phyloP scores from a whole-genome alignment of 225 moss, liverwort and hornwort species.

The Pseudisothecium myosuroides region DNA sequence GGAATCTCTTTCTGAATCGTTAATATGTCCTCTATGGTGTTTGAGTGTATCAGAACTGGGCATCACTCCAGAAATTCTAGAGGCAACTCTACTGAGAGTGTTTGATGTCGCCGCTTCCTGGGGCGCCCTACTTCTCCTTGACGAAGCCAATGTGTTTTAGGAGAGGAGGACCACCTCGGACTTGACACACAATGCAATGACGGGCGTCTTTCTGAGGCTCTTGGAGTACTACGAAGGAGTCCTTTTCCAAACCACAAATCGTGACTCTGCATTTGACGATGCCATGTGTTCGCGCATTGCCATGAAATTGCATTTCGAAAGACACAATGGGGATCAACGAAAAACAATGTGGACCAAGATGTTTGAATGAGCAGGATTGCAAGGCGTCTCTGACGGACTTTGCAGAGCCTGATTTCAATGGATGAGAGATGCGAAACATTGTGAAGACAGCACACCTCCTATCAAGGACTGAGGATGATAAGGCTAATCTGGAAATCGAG shows the following conservation, averaged over 20 bases:
- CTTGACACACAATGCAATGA: constrained; percentile 9
- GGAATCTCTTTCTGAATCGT: constrained; percentile 18
- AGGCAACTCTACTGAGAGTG: neutral
- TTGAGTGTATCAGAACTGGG: constrained; percentile 17
- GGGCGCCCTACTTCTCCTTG: neutral
- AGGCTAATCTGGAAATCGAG: neutral
- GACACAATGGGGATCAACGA: neutral
- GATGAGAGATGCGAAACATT: constrained; percentile 29
- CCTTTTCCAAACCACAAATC: constrained; percentile 26
- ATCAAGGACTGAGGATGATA: neutral
- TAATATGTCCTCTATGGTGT: constrained; percentile 20
- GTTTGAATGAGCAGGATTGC: neutral
- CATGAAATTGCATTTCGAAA: neutral
- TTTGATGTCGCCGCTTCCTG: neutral
- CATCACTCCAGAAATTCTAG: neutral
- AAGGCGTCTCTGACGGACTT: neutral
- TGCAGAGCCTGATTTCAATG: neutral
- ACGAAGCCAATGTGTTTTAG: neutral
- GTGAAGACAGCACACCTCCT: neutral
- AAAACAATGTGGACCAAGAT: constrained; percentile 1
- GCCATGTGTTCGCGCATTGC: constrained; percentile 16
- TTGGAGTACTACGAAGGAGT: constrained; percentile 24
- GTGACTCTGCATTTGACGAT: constrained; percentile 8
- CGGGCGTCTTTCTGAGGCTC: neutral
- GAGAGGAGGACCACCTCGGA: neutral